A percentile compares a stretch with the other conserved stretches of the same genome.
These are phyloP conservation scores for Flaveria ramosissima DNA, from an alignment of 129 eudicot genomes.

Conservation along the genomic window DNA sequence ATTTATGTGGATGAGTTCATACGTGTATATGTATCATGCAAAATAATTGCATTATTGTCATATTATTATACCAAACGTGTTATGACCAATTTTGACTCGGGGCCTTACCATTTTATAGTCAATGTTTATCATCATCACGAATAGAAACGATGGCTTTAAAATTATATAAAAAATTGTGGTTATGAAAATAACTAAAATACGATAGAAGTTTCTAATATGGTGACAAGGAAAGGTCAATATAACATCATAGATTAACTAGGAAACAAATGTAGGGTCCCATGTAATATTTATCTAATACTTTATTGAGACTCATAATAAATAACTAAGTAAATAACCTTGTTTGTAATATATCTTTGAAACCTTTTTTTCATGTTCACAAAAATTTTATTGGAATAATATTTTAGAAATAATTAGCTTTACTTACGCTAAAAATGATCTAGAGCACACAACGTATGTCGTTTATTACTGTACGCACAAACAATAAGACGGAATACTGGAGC, in stretches of 20 bases:
- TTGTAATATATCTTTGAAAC: neutral
- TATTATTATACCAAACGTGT: neutral
- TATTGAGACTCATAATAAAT: neutral
- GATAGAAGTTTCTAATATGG: slow-evolving; percentile 7
- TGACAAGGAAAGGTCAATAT: slow-evolving; percentile 15
- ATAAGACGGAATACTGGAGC: neutral
- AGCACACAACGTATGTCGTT: too few species aligned
- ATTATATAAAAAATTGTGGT: neutral
- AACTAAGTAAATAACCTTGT: neutral
- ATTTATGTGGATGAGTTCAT: too few species aligned
- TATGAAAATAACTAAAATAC: neutral
- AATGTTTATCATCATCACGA: neutral
- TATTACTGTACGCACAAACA: neutral
- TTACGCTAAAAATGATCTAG: neutral
- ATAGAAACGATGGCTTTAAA: neutral
- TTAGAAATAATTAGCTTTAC: neutral
- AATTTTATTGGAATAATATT: neutral
- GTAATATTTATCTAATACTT: slow-evolving; percentile 3
- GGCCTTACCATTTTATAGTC: slow-evolving; percentile 16
- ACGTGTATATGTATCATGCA: too few species aligned
- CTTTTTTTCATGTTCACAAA: neutral
- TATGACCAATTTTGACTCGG: neutral
- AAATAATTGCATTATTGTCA: too few species aligned
- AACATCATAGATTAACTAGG: neutral
- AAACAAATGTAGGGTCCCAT: slow-evolving; percentile 5